phyloP scores from a whole-genome alignment of 1,284 basidiomycete genomes.

The Moesziomyces globuligerus region DNA sequence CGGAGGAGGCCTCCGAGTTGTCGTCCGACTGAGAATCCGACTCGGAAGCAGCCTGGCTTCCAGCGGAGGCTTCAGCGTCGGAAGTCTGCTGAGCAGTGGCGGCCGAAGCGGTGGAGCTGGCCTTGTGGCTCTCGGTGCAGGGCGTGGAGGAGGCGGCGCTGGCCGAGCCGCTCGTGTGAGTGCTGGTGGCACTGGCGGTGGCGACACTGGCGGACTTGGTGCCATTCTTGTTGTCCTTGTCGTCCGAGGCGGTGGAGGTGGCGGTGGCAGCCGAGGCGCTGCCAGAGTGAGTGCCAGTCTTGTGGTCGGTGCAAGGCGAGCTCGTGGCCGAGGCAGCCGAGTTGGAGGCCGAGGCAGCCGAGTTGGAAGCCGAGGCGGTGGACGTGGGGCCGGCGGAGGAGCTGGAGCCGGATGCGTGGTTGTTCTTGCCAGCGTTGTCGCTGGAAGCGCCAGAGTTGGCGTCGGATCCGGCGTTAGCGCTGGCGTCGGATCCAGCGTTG shows the following conservation, averaged over 20 bases:
- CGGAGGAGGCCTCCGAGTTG: constrained; percentile 1
- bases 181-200: constrained; percentile 7
- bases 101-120: constrained; percentile 11
- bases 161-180: constrained; percentile 6
- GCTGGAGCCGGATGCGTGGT: background rate
- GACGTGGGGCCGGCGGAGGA: constrained; percentile 3
- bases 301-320: constrained; percentile 25
- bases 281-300: constrained; percentile 7
- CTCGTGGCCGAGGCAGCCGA: constrained; percentile 15
- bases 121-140: constrained; percentile 3
- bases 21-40: constrained; percentile 1
- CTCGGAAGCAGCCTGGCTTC: constrained; percentile 12
- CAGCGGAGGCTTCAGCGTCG: background rate
- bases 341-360: constrained; percentile 14
- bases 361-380: background rate
- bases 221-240: background rate
- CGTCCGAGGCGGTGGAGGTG: constrained; percentile 1
- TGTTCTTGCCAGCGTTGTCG: too few species aligned
- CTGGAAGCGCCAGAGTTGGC: constrained; percentile 5
- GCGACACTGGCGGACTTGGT: background rate
- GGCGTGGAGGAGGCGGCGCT: constrained; percentile 7
- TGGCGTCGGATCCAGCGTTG: constrained; percentile 2
- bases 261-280: constrained; percentile 5
- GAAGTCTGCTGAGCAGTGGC: constrained; percentile 12
- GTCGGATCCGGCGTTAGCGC: constrained; percentile 1